Base-by-base conservation (phyloP, 805 yeast species). In the Metschnikowia noctiluminum region DNA sequence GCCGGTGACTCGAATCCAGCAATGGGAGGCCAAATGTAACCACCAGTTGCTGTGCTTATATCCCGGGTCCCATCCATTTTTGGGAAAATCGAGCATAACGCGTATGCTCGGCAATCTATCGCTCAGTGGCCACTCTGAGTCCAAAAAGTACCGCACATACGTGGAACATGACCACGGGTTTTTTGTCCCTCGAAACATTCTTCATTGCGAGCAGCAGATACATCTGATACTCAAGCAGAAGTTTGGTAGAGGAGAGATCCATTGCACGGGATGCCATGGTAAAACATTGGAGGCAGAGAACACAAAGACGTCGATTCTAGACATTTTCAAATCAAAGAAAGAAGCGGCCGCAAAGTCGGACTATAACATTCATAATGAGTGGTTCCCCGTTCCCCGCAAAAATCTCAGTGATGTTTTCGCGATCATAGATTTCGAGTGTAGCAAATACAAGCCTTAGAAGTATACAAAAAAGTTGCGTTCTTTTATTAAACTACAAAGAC, bases 11-110 rank as follows among this genome's bases (percentile, higher is more conserved):
- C 61, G 85, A 38, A 56, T 80, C 15, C 58, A 58, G 36, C 84
- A 80, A 55, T 80, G 85, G 85, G 72, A 69, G 57, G 67, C 62
- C 10, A 75, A 78, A 54, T 80, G 85, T 54, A 65, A 69, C 15
- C 82, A 78, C 43, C 66, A 72, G 26, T 62, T 79, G 43, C 60
- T 60, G n/a, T 54, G 74, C 13, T 53, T 77, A 8, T 61, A 63
- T 34, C 81, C 80, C 7, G 30, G 40, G 13, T 53, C 59, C 6
- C 44, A 59, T 40, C 53, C 43, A 8, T 14, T 36, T 14, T 34
- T 39, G 40, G 50, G 45, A 26, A 35, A 30, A 27, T 42, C 55
- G 21, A 35, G 52, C 21, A 42, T 53, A 16, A 12, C 40, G 7
- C 42, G 37, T 14, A 43, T 37, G 37, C 48, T 55, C 28, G 34